Base-by-base conservation (phyloP, 78 protist genomes). In the Diacronema lutheri region DNA sequence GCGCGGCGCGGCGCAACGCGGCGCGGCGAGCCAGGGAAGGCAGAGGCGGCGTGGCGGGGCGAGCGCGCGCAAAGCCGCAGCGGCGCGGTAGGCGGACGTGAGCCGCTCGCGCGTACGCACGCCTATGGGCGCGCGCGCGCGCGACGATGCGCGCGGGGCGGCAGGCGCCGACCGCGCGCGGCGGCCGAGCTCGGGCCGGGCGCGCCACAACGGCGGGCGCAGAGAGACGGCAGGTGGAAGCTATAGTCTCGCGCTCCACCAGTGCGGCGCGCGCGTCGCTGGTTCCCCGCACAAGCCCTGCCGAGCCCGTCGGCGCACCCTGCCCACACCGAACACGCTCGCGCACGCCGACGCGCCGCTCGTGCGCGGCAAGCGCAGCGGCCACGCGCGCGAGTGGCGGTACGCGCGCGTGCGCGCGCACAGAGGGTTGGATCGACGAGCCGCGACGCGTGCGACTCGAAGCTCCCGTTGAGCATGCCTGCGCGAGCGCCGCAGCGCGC, bases 401-500 rank as follows among this genome's bases (percentile, higher is more conserved):
- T 5, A 65, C 86, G 26, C 66, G 86, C 29, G 44, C 58, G 44
- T 81, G 26, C 66, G 86, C 29, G 44, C 58, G 44, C 66, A 33
- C 71, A 0, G 78, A 64, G 77, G 65, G 44, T 50, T 50, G 66
- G 16, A 23, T 57, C 80, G 14, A 81, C 41, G 20, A 81, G 72
- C 29, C 35, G 19, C 21, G 33, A 7, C 9, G 86, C 86, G 31
- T 81, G 86, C 16, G 61, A 37, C 68, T 81, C 86, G 33, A 81
- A 81, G 60, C 65, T 81, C 50, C 38, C 71, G 0, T 77, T 81
- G 77, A 81, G 72, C 68, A 81, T n/a, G n/a, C n/a, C n/a, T n/a
- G n/a, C n/a, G n/a, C n/a, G n/a, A n/a, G n/a, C n/a, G n/a, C n/a
- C n/a, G n/a, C n/a, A n/a, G n/a, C n/a, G n/a, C n/a, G n/a, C n/a